Conservation (phyloP, 352 stramenopile genomes). For the Aphanomyces stellatus region DNA sequence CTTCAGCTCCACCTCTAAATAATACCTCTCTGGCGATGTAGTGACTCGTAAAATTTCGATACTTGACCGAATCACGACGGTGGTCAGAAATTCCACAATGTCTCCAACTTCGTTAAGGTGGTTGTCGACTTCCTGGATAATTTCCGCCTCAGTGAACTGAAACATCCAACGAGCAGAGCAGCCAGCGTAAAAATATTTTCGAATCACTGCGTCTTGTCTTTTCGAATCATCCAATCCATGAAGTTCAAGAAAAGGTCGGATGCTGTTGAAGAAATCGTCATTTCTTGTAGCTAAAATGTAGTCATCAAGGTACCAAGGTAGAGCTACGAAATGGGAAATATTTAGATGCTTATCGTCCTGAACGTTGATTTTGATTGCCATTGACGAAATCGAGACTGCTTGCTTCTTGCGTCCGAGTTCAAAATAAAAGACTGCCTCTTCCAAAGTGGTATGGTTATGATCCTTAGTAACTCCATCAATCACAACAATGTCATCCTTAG, state of each 20-base stretch:
- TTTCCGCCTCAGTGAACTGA: background rate
- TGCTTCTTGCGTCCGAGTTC: background rate
- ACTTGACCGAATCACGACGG: background rate
- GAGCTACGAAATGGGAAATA: background rate
- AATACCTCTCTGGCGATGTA: background rate
- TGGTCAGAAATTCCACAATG: background rate
- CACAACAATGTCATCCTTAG: background rate
- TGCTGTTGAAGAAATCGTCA: background rate
- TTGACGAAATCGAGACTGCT: background rate
- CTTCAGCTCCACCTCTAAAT: background rate
- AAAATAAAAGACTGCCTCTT: background rate
- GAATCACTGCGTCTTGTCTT: background rate
- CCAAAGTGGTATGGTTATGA: background rate
- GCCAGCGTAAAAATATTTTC: background rate
- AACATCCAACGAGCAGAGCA: background rate
- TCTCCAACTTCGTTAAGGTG: background rate
- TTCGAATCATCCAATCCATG: background rate
- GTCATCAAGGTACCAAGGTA: background rate
- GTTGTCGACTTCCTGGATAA: background rate
- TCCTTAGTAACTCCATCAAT: background rate
- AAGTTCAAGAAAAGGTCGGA: background rate
- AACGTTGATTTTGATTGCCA: background rate
- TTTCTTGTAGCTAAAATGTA: background rate
- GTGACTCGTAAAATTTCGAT: background rate
- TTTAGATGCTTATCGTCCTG: background rate